These are phyloP conservation scores for Lachancea meyersii DNA, from an alignment of 805 yeast genomes.

Conservation along the genomic window DNA sequence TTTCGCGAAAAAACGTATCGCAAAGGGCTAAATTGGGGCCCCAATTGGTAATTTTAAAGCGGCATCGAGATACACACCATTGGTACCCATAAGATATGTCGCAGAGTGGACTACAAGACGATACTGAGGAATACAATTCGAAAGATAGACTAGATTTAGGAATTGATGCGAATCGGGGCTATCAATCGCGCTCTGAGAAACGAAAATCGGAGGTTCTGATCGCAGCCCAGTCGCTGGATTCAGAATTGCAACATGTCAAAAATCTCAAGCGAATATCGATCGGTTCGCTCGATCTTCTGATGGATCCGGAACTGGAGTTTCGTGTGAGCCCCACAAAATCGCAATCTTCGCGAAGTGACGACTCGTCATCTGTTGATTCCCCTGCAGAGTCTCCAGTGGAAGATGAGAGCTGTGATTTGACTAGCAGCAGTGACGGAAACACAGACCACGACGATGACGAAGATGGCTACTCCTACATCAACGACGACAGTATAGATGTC, in stretches of 20 bases:
- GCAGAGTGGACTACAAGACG: background rate
- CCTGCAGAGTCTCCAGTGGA: constrained; percentile 1
- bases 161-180: background rate
- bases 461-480: constrained; percentile 11
- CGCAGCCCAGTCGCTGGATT: constrained; percentile 74
- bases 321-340: constrained; percentile 28
- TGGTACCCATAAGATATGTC: background rate
- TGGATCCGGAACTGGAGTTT: constrained; percentile 68
- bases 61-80: background rate
- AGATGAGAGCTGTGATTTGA: background rate
- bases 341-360: constrained; percentile 11
- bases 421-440: constrained; percentile 4
- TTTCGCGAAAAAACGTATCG: background rate
- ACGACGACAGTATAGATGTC: constrained; percentile 25
- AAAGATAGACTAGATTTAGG: background rate
- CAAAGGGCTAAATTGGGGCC: background rate
- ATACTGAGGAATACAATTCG: background rate
- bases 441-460: too few relatives aligned
- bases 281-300: constrained; percentile 45
- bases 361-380: constrained; percentile 6
- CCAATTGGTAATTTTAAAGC: background rate
- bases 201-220: constrained; percentile 42
- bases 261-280: constrained; percentile 69
- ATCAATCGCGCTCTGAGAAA: constrained; percentile 18
- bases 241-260: constrained; percentile 65